A percentile compares a stretch with the other conserved stretches of the same genome.
Evolutionary conservation across 768 basidiomycete genomes (phyloP).

Genomic region (Auricularia sp.): DNA sequence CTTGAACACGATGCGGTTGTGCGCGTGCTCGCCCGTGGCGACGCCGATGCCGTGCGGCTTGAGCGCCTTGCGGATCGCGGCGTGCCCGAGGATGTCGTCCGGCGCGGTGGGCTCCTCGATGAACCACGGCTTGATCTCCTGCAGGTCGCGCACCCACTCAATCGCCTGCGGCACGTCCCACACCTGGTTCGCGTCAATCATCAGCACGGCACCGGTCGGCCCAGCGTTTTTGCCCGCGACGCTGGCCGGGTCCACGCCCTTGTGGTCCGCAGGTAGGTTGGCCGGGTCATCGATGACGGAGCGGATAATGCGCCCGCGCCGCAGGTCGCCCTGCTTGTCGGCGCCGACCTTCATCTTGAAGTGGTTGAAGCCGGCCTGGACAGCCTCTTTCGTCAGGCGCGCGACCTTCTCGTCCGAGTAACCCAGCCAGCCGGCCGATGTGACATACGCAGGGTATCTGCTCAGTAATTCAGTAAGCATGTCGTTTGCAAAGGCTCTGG

Average conservation of each 20-base stretch:
- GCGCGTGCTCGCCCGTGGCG: conserved; percentile 90
- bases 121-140: conserved; percentile 86
- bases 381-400: conserved; percentile 74
- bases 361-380: conserved; percentile 86
- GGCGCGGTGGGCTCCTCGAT: conserved; percentile 92
- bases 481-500: background rate
- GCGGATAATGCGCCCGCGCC: conserved; percentile 80
- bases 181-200: conserved; percentile 97
- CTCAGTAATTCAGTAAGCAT: conserved; percentile 1
- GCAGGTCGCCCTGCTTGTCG: conserved; percentile 67
- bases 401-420: conserved; percentile 90
- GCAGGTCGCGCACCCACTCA: conserved; percentile 75
- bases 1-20: conserved; percentile 94
- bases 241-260: conserved; percentile 49
- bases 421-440: conserved; percentile 88
- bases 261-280: conserved; percentile 52
- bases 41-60: conserved; percentile 73
- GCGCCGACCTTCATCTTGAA: conserved; percentile 99
- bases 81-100: conserved; percentile 62
- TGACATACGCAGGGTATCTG: conserved; percentile 90
- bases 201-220: conserved; percentile 85
- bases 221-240: conserved; percentile 84
- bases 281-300: conserved; percentile 91
- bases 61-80: conserved; percentile 24
- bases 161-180: conserved; percentile 93